phyloP scores from a whole-genome alignment of 2,329 filamentous ascomycete species.

The Diatrype stigma region DNA sequence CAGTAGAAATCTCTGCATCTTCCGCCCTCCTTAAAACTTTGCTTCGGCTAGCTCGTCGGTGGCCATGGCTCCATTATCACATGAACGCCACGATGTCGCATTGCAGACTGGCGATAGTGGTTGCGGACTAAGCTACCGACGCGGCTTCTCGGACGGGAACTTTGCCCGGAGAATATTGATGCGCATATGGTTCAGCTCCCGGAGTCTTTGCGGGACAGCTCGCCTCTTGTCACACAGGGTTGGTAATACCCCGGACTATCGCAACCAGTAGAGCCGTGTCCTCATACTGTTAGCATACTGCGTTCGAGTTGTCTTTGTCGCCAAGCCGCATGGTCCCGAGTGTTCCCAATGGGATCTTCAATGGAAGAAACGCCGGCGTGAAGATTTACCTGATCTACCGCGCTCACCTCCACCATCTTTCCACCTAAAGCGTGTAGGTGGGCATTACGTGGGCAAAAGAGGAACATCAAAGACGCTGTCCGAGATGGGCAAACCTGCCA shows the following conservation, averaged over 20 bases:
- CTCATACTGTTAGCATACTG: not conserved
- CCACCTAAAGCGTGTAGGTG: too few species aligned
- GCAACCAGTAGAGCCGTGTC: not conserved
- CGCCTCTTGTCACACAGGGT: not conserved
- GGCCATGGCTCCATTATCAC: not conserved
- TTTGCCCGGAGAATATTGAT: not conserved
- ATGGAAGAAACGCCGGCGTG: too few species aligned
- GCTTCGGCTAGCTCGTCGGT: not conserved
- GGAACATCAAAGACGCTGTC: not conserved
- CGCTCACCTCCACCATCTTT: too few species aligned
- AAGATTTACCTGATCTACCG: too few species aligned
- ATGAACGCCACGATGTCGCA: not conserved
- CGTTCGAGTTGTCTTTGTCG: not conserved
- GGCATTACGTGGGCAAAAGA: too few species aligned
- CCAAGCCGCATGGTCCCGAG: not conserved
- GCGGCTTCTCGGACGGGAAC: not conserved
- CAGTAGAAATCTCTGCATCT: too few species aligned
- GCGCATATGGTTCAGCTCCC: not conserved
- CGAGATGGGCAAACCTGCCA: not conserved
- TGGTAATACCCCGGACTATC: not conserved
- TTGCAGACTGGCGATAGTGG: not conserved
- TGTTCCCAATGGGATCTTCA: not conserved
- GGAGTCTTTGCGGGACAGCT: not conserved
- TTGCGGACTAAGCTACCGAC: not conserved
- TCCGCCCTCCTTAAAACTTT: not conserved